phyloP scores from a whole-genome alignment of 805 yeast species.

The Millerozyma miso region DNA sequence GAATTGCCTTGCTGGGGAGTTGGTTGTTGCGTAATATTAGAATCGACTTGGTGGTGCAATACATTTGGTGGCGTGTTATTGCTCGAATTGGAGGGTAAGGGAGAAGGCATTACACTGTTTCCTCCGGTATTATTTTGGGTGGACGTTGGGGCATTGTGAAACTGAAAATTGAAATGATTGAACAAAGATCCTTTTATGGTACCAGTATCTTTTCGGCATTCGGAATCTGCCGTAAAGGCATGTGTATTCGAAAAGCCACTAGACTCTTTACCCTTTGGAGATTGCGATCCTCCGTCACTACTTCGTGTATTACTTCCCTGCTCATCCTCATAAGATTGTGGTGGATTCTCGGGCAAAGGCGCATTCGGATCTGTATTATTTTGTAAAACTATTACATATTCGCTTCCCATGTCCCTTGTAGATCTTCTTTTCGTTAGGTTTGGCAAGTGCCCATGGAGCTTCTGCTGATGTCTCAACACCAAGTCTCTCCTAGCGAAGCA shows the following conservation, averaged over 20 bases:
- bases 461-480: slow-evolving; percentile 91
- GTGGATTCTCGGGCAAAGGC: slow-evolving; percentile 33
- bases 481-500: slow-evolving; percentile 89
- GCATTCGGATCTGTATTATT: slow-evolving; percentile 51
- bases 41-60: neutral
- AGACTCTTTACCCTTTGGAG: neutral
- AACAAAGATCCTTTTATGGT: slow-evolving; percentile 14
- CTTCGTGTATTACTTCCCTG: slow-evolving; percentile 13
- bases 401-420: slow-evolving; percentile 26
- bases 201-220: neutral
- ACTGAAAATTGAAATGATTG: slow-evolving; percentile 3
- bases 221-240: neutral
- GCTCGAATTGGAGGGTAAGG: slow-evolving; percentile 19
- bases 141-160: neutral
- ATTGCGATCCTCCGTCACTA: neutral
- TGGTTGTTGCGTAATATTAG: slow-evolving; percentile 16
- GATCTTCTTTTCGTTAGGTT: slow-evolving; percentile 31
- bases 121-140: neutral
- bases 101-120: slow-evolving; percentile 18
- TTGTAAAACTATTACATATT: slow-evolving; percentile 48
- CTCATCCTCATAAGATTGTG: slow-evolving; percentile 9
- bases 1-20: slow-evolving; percentile 20
- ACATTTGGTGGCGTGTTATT: slow-evolving; percentile 21
- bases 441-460: slow-evolving; percentile 64
- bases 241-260: too few species aligned